Evolutionary conservation across 2,329 filamentous ascomycete species (phyloP).

Genomic region (Aspergillus tubingensis): DNA sequence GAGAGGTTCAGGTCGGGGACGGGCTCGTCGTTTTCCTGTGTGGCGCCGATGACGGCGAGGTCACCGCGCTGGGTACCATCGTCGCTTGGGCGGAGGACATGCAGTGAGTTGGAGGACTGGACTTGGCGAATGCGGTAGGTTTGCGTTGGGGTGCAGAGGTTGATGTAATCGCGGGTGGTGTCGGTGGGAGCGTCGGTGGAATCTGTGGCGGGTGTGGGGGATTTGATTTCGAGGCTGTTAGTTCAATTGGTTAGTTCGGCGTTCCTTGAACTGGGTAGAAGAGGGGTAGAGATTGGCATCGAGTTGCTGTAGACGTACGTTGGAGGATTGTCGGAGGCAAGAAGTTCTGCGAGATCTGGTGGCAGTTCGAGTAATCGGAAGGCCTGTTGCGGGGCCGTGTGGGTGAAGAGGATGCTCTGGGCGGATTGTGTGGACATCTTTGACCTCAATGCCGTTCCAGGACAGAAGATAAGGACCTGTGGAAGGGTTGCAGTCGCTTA

Average conservation of each 20-base stretch:
- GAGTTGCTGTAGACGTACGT: constrained; percentile 28
- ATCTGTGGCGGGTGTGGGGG: constrained; percentile 32
- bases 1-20: constrained; percentile 24
- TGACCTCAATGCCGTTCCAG: not conserved
- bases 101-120: constrained; percentile 65
- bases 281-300: not conserved
- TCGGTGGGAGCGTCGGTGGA: constrained; percentile 27
- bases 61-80: constrained; percentile 30
- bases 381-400: constrained; percentile 50
- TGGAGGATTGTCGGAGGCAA: constrained; percentile 51
- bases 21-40: not conserved
- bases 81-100: constrained; percentile 52
- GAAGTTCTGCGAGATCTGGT: constrained; percentile 56
- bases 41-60: constrained; percentile 28
- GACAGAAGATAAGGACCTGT: not conserved
- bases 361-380: constrained; percentile 64
- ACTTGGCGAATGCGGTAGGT: constrained; percentile 65
- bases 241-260: not conserved
- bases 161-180: constrained; percentile 47
- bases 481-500: not conserved
- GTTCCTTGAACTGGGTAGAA: not conserved
- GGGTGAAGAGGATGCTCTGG: constrained; percentile 42
- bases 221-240: constrained; percentile 47
- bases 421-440: constrained; percentile 44
- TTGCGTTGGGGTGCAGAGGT: constrained; percentile 59